Evolutionary conservation across 176 grass and related monocot species (phyloP), one percentile per base, ranked within the genome.

Genomic region (Musa beccarii): DNA sequence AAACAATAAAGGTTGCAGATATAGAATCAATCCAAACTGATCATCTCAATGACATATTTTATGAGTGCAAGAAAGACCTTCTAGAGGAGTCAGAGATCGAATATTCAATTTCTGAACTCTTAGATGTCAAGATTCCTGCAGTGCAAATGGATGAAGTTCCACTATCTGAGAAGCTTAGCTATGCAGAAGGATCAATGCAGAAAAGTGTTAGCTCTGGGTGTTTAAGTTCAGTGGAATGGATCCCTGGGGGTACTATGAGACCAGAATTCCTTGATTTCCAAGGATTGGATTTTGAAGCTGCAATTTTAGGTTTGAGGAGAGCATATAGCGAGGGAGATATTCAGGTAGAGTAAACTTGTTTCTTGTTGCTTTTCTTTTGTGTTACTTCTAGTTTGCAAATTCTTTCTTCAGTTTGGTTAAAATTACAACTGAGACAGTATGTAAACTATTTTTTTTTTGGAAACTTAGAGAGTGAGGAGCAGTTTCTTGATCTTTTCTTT

Each of bases 321-420:
- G 88, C 96, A 51, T 99, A 84, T 52, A 99, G 96, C 23, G 96
- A 99, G 76, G 91, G 96, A 59, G 96, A 99, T 81, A 99, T 99
- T 79, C 82, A 99, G 96, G 96, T 99, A 28, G 3, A 62, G 54
- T 76, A 52, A 66, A 51, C 19, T 17, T 79, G 49, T 63, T 79
- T 79, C 52, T 76, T 59, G 66, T 68, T 34, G 22, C 20, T 75
- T 10, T 73, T 83, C n/a, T 81, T 51, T 52, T 56, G 79, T 53
- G 71, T 68, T 80, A 66, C 78, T 83, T 65, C 53, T 75, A 73
- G 16, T 75, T 72, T 76, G 16, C 71, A 81, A 19, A 51, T 21
- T 65, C 28, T 19, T 17, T 68, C 1, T 26, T 78, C 16, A 9
- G 9, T 16, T 50, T 9, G 22, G 10, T 9, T 25, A 20, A n/a